Conservation (phyloP, 2,329 filamentous ascomycete species). For the Cladosporium colombiae region DNA sequence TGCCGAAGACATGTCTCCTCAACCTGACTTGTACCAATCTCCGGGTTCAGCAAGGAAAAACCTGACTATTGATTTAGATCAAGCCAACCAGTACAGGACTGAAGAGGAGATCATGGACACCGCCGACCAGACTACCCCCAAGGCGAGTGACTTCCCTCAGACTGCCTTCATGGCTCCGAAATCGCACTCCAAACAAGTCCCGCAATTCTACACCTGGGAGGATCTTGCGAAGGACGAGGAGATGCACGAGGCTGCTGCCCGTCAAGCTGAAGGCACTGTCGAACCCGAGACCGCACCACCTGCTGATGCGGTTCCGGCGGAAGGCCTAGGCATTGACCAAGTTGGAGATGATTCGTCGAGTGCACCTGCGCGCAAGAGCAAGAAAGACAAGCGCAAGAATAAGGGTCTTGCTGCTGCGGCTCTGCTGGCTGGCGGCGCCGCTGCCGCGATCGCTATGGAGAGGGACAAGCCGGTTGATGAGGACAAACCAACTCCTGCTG, state of each 20-base stretch:
- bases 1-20: slow-evolving; percentile 36
- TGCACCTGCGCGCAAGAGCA: slow-evolving; percentile 26
- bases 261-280: neutral
- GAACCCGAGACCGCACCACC: neutral
- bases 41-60: slow-evolving; percentile 12
- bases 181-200: slow-evolving; percentile 27
- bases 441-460: slow-evolving; percentile 20
- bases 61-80: slow-evolving; percentile 31
- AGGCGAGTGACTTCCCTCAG: slow-evolving; percentile 54
- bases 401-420: slow-evolving; percentile 30
- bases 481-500: neutral
- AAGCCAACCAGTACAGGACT: slow-evolving; percentile 25
- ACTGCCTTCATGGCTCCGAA: slow-evolving; percentile 21
- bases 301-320: neutral
- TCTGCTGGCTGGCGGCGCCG: slow-evolving; percentile 32
- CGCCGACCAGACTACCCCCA: slow-evolving; percentile 65
- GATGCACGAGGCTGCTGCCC: slow-evolving; percentile 17
- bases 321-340: slow-evolving; percentile 11
- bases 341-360: neutral
- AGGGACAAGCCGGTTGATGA: neutral
- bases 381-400: slow-evolving; percentile 34
- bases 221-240: slow-evolving; percentile 36
- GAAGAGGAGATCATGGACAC: slow-evolving; percentile 58
- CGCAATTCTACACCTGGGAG: slow-evolving; percentile 42
- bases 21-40: slow-evolving; percentile 12